Conservation (phyloP, 2,329 filamentous ascomycete genomes). For the Colletotrichum cordylinicola region DNA sequence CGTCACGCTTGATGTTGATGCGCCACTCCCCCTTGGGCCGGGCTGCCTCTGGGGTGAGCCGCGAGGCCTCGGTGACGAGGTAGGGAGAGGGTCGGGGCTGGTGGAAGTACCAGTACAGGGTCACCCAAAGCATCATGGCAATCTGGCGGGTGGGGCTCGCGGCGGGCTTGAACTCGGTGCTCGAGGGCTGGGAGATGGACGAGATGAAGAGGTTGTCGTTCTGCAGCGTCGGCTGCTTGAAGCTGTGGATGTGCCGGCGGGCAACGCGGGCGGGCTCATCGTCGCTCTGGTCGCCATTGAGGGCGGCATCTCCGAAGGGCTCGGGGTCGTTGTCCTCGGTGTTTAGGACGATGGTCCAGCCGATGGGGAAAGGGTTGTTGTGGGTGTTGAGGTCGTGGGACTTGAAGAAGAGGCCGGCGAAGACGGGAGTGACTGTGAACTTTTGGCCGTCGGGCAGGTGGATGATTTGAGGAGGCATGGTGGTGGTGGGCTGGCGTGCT, state of each 20-base stretch:
- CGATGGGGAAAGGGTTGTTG: conserved; percentile 77
- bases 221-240: conserved; percentile 74
- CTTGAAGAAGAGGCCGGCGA: conserved; percentile 92
- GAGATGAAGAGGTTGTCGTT: conserved; percentile 90
- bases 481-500: not conserved
- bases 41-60: conserved; percentile 69
- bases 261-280: conserved; percentile 25
- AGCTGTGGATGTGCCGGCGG: conserved; percentile 64
- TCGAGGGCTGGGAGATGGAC: conserved; percentile 85
- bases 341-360: conserved; percentile 89
- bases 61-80: conserved; percentile 67
- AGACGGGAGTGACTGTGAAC: conserved; percentile 82
- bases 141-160: conserved; percentile 86
- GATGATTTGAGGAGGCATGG: conserved; percentile 53
- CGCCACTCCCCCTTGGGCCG: conserved; percentile 86
- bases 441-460: conserved; percentile 88
- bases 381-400: conserved; percentile 75
- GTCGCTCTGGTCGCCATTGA: conserved; percentile 35
- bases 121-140: conserved; percentile 96
- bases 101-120: conserved; percentile 97
- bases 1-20: conserved; percentile 83
- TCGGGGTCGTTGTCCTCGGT: conserved; percentile 56
- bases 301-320: conserved; percentile 5
- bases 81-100: conserved; percentile 74
- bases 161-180: conserved; percentile 78